These are phyloP conservation scores for Penicillium simplicissimum DNA, from an alignment of 495 filamentous ascomycete genomes.

Conservation along the genomic window DNA sequence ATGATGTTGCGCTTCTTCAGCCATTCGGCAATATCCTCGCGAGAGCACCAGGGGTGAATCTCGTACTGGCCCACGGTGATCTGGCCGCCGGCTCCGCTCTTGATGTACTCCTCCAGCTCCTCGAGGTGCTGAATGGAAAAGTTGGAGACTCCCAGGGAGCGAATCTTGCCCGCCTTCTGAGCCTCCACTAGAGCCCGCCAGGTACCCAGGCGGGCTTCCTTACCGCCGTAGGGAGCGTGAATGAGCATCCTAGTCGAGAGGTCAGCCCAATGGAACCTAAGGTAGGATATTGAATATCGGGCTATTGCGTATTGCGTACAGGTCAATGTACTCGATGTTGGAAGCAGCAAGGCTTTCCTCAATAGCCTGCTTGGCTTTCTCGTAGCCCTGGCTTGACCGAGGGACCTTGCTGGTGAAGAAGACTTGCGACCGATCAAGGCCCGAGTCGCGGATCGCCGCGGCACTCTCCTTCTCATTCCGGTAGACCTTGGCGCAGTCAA, in stretches of 20 bases:
- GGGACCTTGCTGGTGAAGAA: slow-evolving; percentile 62
- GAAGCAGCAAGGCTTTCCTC: slow-evolving; percentile 47
- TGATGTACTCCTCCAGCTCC: slow-evolving; percentile 72
- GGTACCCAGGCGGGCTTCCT: slow-evolving; percentile 48
- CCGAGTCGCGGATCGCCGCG: slow-evolving; percentile 46
- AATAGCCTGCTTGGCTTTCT: slow-evolving; percentile 51
- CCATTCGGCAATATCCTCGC: slow-evolving; percentile 77
- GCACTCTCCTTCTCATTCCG: slow-evolving; percentile 54
- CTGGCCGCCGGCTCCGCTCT: slow-evolving; percentile 69
- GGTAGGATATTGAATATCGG: not conserved
- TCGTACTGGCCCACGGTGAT: slow-evolving; percentile 87
- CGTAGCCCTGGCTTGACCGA: slow-evolving; percentile 46
- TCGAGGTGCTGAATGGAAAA: slow-evolving; percentile 57
- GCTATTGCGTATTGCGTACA: slow-evolving; percentile 33
- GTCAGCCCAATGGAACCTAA: not conserved
- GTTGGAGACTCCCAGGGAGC: slow-evolving; percentile 58
- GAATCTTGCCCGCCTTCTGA: slow-evolving; percentile 52
- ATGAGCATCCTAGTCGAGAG: slow-evolving; percentile 44
- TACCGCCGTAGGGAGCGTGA: slow-evolving; percentile 58
- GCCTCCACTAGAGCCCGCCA: slow-evolving; percentile 59
- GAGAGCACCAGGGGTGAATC: slow-evolving; percentile 84
- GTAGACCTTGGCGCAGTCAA: slow-evolving; percentile 57
- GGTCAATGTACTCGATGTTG: slow-evolving; percentile 56
- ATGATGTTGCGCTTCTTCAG: slow-evolving; percentile 65
- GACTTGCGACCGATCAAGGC: slow-evolving; percentile 48